Evolutionary conservation across 148 eudicot genomes (phyloP), one percentile per base, ranked within the genome.

Genomic region (Dianthus caryophyllus): DNA sequence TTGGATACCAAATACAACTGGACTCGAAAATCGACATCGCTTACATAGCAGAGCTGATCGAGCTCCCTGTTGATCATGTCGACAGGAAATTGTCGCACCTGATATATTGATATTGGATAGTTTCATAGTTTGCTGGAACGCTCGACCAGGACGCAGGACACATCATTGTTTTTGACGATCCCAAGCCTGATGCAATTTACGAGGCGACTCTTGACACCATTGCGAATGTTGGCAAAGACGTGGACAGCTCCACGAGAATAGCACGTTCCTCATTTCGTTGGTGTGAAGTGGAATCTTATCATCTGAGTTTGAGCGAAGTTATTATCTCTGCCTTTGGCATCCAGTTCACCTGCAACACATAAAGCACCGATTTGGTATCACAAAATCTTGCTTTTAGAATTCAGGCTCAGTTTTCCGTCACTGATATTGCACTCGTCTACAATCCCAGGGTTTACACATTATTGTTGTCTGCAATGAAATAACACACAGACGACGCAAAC

Each of bases 91-190:
- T 81, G 20, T 81, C 84, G 44, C 84, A 81, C n/a, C n/a, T n/a
- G n/a, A n/a, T n/a, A n/a, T n/a, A 76, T 74, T 81, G 84, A 81
- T 81, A 38, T 43, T 81, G 68, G 81, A 81, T 54, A 81, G 77
- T n/a, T n/a, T n/a, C n/a, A 55, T 77, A 77, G 68, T 81, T 81
- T 64, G 84, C 84, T 3, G 84, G 81, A 5, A 77, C 79, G 17
- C 80, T 81, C 29, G 84, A 81, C 61, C 84, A 81, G 49, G 84
- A 81, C 53, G 84, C 84, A 1, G 84, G 84, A 27, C 77, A 81
- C 61, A 74, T 81, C 20, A 51, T 81, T 29, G 69, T 81, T 30
- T 81, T 81, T 53, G 77, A 81, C 15, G 81, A 81, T 68, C 76
- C 74, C 30, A 81, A 81, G 72, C 77, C 84, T 9, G 84, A 81